Conservation (phyloP, 305 asterid genomes). For the Fraxinus greggii region DNA sequence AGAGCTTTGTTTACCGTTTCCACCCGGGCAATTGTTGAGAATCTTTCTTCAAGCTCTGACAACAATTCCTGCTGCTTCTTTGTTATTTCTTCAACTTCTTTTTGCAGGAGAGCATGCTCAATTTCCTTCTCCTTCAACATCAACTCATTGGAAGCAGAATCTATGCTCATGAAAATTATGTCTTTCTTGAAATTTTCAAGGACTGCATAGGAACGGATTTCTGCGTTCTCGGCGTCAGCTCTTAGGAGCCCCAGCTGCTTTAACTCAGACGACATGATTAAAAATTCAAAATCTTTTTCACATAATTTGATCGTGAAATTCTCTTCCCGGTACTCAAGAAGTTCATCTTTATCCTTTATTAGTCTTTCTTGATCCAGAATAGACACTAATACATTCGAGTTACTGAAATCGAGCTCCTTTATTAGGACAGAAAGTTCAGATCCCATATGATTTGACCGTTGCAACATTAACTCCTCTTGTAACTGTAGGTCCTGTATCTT, state of each 20-base stretch:
- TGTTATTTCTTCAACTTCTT: conserved; percentile 32
- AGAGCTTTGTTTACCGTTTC: conserved; percentile 30
- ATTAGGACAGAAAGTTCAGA: conserved; percentile 63
- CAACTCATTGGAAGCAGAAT: conserved; percentile 50
- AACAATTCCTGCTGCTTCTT: conserved; percentile 30
- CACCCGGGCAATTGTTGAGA: conserved; percentile 26
- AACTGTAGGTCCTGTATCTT: conserved; percentile 62
- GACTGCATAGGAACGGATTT: conserved; percentile 34
- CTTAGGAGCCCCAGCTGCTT: conserved; percentile 42
- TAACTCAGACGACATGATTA: conserved; percentile 58
- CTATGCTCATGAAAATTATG: conserved; percentile 48
- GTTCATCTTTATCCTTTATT: conserved; percentile 60
- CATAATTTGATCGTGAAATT: conserved; percentile 40
- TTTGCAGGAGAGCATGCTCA: conserved; percentile 26
- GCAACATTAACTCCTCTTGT: conserved; percentile 85
- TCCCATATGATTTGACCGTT: conserved; percentile 74
- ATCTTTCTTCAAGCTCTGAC: conserved; percentile 32
- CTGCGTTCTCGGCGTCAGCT: conserved; percentile 41
- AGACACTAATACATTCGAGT: conserved; percentile 45
- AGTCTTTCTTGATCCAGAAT: conserved; percentile 60
- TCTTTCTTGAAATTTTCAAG: conserved; percentile 57
- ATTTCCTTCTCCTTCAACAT: conserved; percentile 57
- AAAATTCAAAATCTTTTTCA: conserved; percentile 62
- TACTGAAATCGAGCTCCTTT: conserved; percentile 73
- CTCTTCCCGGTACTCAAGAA: conserved; percentile 54